These are phyloP conservation scores for Orbilia oligospora DNA, from an alignment of 2,329 filamentous ascomycete genomes.

Conservation along the genomic window DNA sequence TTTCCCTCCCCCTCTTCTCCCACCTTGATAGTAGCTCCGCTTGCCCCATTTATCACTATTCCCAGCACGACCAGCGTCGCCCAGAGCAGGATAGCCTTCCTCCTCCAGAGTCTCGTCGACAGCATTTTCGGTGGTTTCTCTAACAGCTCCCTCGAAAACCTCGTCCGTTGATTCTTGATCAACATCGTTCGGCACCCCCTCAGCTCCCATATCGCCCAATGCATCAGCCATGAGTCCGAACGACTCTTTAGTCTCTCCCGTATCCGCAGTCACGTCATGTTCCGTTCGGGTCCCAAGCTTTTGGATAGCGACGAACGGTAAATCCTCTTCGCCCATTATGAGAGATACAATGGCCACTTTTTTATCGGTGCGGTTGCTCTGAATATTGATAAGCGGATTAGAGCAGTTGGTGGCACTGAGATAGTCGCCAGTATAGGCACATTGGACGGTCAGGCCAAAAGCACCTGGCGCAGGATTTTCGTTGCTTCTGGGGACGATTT, in stretches of 20 bases:
- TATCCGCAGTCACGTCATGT: neutral
- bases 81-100: neutral
- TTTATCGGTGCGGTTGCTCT: conserved; percentile 25
- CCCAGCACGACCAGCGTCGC: neutral
- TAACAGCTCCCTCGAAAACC: neutral
- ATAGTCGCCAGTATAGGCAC: conserved; percentile 37
- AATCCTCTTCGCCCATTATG: conserved; percentile 1
- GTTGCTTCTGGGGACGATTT: conserved; percentile 32
- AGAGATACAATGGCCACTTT: conserved; percentile 32
- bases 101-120: neutral
- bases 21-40: neutral
- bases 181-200: neutral
- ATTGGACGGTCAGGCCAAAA: conserved; percentile 34
- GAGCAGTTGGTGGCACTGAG: neutral
- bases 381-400: neutral
- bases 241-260: neutral
- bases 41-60: neutral
- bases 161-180: neutral
- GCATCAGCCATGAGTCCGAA: neutral
- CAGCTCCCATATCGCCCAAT: neutral
- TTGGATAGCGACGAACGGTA: conserved; percentile 18
- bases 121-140: neutral
- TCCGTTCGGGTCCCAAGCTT: conserved; percentile 38
- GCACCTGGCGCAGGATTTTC: conserved; percentile 6
- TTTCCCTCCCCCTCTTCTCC: neutral